Evolutionary conservation across 2,329 filamentous ascomycete species (phyloP), one percentile per base, ranked within the genome.

Genomic region (Colletotrichum lini): DNA sequence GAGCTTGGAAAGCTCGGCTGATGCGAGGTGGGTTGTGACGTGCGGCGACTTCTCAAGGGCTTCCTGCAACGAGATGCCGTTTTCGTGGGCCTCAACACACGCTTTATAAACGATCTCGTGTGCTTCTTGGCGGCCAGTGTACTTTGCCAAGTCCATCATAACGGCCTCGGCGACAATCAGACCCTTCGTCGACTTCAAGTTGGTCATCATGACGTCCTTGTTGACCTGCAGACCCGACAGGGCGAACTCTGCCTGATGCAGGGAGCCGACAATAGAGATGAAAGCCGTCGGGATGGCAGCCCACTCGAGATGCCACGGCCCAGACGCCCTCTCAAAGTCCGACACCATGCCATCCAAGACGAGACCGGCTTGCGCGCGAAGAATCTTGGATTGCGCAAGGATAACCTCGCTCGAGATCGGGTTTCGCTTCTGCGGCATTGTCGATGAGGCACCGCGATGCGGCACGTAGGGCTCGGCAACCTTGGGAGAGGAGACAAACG

Each of bases 271-370:
- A 3, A 83, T 84, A 40, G 87, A 79, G 7, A 89, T 84, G 70
- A 89, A 90, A 53, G 83, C 85, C 65, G 86, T 84, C 0, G 88
- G 87, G 0, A 90, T 77, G 12, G 87, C 87, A 4, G 85, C 83
- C 88, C 87, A 90, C 73, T 90, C 88, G 9, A 90, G 77, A 77
- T 90, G 87, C 88, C 88, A 90, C 0, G 88, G 87, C 0, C 88
- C 87, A 10, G 85, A 87, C 0, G 87, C 87, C 1, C 88, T 84
- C 75, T 90, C 88, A 62, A 89, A 89, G 72, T 89, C 88, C 0
- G 83, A 83, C 0, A 90, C 85, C 88, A 90, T 89, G 2, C 82
- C 86, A 73, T 89, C 87, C 1, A 89, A 81, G 0, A 84, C 85
- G 4, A 89, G 78, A 0, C 84, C 81, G 0, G 87, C 86, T 65